Conservation (phyloP, 2,329 filamentous ascomycete species). For the Biscogniauxia sp. region DNA sequence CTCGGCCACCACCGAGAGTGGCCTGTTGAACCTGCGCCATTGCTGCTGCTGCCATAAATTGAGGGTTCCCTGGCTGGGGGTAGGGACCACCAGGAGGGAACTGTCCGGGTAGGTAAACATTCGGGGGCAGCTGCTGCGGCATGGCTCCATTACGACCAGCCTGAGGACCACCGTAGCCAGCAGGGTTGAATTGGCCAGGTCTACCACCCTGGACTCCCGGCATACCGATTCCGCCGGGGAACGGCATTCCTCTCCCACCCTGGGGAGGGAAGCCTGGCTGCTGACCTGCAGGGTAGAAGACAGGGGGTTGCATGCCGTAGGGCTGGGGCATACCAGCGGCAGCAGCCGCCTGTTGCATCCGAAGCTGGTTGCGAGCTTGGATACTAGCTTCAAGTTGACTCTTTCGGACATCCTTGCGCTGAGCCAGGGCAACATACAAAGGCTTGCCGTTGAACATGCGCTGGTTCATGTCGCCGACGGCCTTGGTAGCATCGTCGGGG, state of each 20-base stretch:
- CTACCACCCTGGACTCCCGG: constrained; percentile 76
- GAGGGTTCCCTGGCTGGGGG: constrained; percentile 75
- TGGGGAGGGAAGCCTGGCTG: constrained; percentile 68
- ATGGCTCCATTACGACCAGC: constrained; percentile 78
- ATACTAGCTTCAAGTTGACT: constrained; percentile 99
- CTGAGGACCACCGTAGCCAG: constrained; percentile 76
- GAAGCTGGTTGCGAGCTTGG: constrained; percentile 96
- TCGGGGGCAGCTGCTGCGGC: constrained; percentile 82
- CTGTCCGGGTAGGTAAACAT: constrained; percentile 80
- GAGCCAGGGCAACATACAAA: constrained; percentile 93
- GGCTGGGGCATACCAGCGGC: constrained; percentile 84
- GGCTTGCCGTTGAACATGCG: constrained; percentile 98
- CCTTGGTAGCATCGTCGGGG: constrained; percentile 98
- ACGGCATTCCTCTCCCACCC: constrained; percentile 64
- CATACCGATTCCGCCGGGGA: constrained; percentile 60
- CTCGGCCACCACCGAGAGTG: constrained; percentile 59
- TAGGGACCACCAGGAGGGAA: constrained; percentile 77
- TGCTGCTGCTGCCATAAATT: constrained; percentile 77
- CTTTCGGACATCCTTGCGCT: constrained; percentile 99
- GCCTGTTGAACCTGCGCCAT: constrained; percentile 74
- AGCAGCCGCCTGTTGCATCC: constrained; percentile 95
- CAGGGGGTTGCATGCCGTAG: constrained; percentile 76
- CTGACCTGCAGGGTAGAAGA: constrained; percentile 88
- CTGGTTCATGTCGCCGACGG: constrained; percentile 99
- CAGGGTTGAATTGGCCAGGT: constrained; percentile 75